phyloP scores from a whole-genome alignment of 192 early-diverging fungal species.

The Entophlyctis helioformis region DNA sequence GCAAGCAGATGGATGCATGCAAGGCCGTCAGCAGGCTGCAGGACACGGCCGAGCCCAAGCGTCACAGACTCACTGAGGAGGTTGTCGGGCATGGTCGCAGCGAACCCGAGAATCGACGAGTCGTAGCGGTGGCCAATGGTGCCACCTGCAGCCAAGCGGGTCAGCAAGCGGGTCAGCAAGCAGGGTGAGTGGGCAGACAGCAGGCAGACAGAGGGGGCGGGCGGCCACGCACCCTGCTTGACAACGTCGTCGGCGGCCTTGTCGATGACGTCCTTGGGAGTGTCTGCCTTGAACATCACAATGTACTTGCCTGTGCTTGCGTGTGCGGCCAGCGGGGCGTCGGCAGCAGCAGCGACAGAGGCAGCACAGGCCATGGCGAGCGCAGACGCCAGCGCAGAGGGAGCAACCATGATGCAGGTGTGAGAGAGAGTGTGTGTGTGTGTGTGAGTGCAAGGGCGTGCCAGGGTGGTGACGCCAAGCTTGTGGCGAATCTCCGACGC shows the following conservation, averaged over 20 bases:
- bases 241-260: constrained; percentile 19
- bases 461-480: no score
- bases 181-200: neutral
- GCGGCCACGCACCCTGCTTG: constrained; percentile 4
- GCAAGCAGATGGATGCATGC: neutral
- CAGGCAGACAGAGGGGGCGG: neutral
- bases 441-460: no score
- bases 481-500: no score
- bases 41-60: neutral
- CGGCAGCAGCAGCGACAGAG: no score
- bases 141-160: constrained; percentile 20
- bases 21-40: neutral
- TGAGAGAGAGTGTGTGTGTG: no score
- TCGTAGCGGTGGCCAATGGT: constrained; percentile 35
- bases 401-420: no score
- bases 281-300: constrained; percentile 42
- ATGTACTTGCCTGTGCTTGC: constrained; percentile 32
- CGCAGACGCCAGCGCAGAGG: no score
- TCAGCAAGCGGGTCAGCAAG: neutral
- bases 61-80: constrained; percentile 16
- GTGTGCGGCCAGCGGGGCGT: no score
- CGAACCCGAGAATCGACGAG: constrained; percentile 38
- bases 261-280: constrained; percentile 26
- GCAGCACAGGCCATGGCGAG: no score
- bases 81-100: constrained; percentile 40